Evolutionary conservation across 1,284 basidiomycete genomes (phyloP).

Genomic region (Cryptococcus hybrid): DNA sequence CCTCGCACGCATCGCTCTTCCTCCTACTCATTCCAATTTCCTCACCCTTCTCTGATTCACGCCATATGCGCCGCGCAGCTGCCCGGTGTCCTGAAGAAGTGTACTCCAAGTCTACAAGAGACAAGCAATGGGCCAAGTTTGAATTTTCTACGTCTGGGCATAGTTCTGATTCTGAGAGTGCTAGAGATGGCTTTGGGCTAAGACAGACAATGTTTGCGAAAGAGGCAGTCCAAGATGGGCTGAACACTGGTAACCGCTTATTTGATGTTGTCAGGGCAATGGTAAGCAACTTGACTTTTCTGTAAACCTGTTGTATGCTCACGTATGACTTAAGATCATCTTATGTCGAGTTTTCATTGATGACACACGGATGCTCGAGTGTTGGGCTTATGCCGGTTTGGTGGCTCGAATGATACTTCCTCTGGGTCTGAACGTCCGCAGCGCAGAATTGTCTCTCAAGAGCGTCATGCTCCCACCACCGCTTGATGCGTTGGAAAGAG

Average conservation of each 20-base stretch:
- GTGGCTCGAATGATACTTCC: conserved; percentile 46
- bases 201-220: conserved; percentile 41
- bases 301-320: not conserved
- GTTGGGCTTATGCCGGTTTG: conserved; percentile 46
- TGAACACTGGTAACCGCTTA: conserved; percentile 44
- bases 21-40: conserved; percentile 52
- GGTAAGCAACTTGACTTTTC: conserved; percentile 13
- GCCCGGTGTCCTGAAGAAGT: conserved; percentile 32
- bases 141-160: not conserved
- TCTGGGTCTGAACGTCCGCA: conserved; percentile 45
- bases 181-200: conserved; percentile 24
- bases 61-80: conserved; percentile 50
- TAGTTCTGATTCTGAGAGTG: not conserved
- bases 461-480: conserved; percentile 45
- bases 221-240: conserved; percentile 38
- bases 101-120: conserved; percentile 21
- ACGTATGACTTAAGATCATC: conserved; percentile 25
- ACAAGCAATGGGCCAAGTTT: conserved; percentile 1
- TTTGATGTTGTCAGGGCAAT: conserved; percentile 47
- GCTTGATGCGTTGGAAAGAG: conserved; percentile 45
- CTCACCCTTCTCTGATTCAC: conserved; percentile 51
- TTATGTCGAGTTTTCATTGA: conserved; percentile 46
- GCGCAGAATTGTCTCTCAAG: conserved; percentile 43
- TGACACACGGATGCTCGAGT: conserved; percentile 49
- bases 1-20: conserved; percentile 49